Conservation (phyloP, 2,329 filamentous ascomycete genomes). For the Aspergillus pseudoterreus region DNA sequence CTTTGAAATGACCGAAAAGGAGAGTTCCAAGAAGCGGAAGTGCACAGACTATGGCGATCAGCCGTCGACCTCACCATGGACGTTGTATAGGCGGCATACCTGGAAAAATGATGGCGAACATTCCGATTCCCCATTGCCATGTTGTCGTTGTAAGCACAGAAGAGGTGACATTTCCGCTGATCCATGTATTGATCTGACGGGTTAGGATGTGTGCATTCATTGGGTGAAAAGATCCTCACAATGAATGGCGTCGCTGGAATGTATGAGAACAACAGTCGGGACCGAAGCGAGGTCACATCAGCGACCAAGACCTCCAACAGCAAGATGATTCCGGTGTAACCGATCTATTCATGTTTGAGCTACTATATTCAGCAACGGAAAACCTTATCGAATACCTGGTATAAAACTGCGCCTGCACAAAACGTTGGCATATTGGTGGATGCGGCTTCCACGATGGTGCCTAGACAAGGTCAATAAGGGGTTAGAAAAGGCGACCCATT, state of each 20-base stretch:
- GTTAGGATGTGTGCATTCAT: not conserved
- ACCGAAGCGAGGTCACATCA: slow-evolving; percentile 60
- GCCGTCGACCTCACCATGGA: not conserved
- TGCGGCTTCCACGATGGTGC: slow-evolving; percentile 56
- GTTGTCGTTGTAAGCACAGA: slow-evolving; percentile 49
- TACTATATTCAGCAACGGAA: not conserved
- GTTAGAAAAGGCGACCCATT: no score
- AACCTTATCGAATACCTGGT: slow-evolving; percentile 38
- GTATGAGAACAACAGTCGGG: slow-evolving; percentile 63
- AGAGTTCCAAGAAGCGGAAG: slow-evolving; percentile 55
- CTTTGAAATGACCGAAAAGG: slow-evolving; percentile 49
- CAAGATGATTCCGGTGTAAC: slow-evolving; percentile 60
- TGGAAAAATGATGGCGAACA: slow-evolving; percentile 62
- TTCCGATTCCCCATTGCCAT: slow-evolving; percentile 63
- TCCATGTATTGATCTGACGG: slow-evolving; percentile 57
- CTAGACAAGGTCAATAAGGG: slow-evolving; percentile 13
- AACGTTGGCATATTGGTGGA: slow-evolving; percentile 51
- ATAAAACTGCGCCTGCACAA: slow-evolving; percentile 56
- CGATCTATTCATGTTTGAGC: slow-evolving; percentile 39
- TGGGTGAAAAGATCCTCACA: slow-evolving; percentile 21
- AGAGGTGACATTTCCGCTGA: slow-evolving; percentile 55
- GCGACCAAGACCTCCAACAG: slow-evolving; percentile 63
- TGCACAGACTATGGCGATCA: slow-evolving; percentile 38
- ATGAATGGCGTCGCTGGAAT: slow-evolving; percentile 59
- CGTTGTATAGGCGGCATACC: slow-evolving; percentile 8